phyloP scores from a whole-genome alignment of 2,329 filamentous ascomycete genomes.

The Aspergillus floridensis region DNA sequence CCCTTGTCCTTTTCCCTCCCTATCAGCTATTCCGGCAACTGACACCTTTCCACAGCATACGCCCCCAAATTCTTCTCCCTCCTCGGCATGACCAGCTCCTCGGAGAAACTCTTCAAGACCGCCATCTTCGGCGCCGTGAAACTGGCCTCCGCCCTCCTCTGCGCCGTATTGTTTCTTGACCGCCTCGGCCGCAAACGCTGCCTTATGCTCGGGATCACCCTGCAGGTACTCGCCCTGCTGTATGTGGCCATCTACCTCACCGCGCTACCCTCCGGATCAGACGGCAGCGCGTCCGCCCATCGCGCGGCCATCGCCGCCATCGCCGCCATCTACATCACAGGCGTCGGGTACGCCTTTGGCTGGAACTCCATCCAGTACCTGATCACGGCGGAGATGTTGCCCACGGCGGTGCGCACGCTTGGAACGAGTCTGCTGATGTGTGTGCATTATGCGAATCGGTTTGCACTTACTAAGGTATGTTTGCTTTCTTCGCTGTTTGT shows the following conservation, averaged over 20 bases:
- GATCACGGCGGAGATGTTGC: constrained; percentile 48
- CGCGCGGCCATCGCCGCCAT: constrained; percentile 36
- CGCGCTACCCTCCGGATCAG: constrained; percentile 16
- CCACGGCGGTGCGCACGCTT: constrained; percentile 42
- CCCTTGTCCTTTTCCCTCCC: background rate
- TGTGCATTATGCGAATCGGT: constrained; percentile 42
- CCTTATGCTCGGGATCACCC: constrained; percentile 48
- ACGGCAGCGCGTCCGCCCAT: constrained; percentile 27
- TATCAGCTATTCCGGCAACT: background rate
- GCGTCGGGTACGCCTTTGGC: constrained; percentile 48
- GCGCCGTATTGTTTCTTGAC: constrained; percentile 73
- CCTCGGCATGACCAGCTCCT: constrained; percentile 64
- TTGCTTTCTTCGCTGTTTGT: constrained; percentile 29
- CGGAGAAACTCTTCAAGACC: constrained; percentile 68
- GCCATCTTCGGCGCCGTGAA: constrained; percentile 74
- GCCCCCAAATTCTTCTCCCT: constrained; percentile 69
- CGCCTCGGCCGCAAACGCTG: constrained; percentile 67
- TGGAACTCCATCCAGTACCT: constrained; percentile 50
- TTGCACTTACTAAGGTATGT: constrained; percentile 35
- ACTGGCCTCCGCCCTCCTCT: constrained; percentile 62
- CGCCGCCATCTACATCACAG: constrained; percentile 46
- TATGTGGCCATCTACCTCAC: constrained; percentile 55
- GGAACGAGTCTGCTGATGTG: constrained; percentile 46
- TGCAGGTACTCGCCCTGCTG: constrained; percentile 52
- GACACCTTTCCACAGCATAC: constrained; percentile 43